Evolutionary conservation across 2,329 filamentous ascomycete genomes (phyloP), one percentile per base, ranked within the genome.

Genomic region (Trichoderma endophyticum): DNA sequence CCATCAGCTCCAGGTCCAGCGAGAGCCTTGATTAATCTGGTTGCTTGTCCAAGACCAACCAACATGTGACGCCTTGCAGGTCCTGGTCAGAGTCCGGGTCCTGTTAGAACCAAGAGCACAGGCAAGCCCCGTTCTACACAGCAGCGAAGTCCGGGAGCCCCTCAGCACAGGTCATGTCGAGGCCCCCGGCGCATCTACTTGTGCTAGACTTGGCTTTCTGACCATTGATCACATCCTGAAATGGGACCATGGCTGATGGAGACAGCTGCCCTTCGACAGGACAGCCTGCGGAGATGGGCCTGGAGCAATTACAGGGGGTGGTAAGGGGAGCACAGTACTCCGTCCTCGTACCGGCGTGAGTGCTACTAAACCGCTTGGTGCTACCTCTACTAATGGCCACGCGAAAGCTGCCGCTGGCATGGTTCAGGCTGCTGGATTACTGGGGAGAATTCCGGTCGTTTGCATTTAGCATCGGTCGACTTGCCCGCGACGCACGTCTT

Each of bases 21-120:
- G 51, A 64, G n/a, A 67, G 56, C 73, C 72, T 71, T 75, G 62
- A 61, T 71, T 18, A 18, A 39, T 70, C 30, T 60, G 39, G 56
- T 32, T n/a, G 18, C 56, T 32, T n/a, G 28, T 2, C 9, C 21
- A 57, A 30, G 26, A 30, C 24, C 54, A 66, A 70, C 67, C 68
- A 72, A 70, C 74, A 73, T 73, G 72, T 69, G 72, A 71, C 70
- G 65, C 65, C 24, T 43, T 28, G 32, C 32, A 30, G 36, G 21
- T n/a, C 64, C 48, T 67, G 15, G 64, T 43, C 43, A 21, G 30
- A 60, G 48, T 21, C 63, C 30, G 63, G 21, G 39, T 34, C 39
- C 51, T 54, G 43, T 21, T 56, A 54, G 26, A 28, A 57, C 54
- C 54, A 57, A 57, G 18, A 48, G 36, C 62, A 54, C 62, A 54